Evolutionary conservation across 345 rosid species (phyloP), one percentile per base, ranked within the genome.

Genomic region (Mercurialis annua): DNA sequence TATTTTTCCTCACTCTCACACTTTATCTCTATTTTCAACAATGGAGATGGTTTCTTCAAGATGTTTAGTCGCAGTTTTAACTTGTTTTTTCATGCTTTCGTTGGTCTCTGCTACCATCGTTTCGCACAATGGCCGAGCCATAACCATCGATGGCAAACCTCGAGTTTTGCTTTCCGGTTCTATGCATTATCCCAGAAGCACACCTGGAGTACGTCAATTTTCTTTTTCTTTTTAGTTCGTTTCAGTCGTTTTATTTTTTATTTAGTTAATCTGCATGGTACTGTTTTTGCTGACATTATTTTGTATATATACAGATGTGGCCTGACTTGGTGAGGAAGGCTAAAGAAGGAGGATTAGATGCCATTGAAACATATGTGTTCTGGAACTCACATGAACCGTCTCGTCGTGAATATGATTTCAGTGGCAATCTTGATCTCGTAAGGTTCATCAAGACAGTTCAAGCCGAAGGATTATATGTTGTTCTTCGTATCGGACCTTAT

Each of bases 401-500:
- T 46, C 64, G 64, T 14, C 56, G 65, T 2, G 46, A 68, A 17
- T 68, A 68, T 47, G 64, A 65, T 51, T 65, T 90, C 38, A 38
- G 64, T 0, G 82, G 82, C 1, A 81, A 84, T 55, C 77, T 78
- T 0, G 87, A 90, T 65, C 79, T 87, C 21, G 59, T 87, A 7
- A 79, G 85, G 33, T 90, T 90, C 58, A 51, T 90, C 38, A 87
- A 87, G 62, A 78, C 84, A 11, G 61, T 90, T 31, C 85, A 87
- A 29, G 27, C 63, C 1, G 71, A 76, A 0, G 88, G 89, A 16
- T 78, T 90, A 0, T 85, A 84, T n/a, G 82, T 72, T 0, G 73
- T 89, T 67, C 84, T 89, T 17, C 82, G 86, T 0, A 89, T 89
- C 23, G 91, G 90, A 57, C 92, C 92, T 1, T 87, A 85, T 29